Evolutionary conservation across 441 rosid genomes (phyloP).

Genomic region (Biscutella auriculata): DNA sequence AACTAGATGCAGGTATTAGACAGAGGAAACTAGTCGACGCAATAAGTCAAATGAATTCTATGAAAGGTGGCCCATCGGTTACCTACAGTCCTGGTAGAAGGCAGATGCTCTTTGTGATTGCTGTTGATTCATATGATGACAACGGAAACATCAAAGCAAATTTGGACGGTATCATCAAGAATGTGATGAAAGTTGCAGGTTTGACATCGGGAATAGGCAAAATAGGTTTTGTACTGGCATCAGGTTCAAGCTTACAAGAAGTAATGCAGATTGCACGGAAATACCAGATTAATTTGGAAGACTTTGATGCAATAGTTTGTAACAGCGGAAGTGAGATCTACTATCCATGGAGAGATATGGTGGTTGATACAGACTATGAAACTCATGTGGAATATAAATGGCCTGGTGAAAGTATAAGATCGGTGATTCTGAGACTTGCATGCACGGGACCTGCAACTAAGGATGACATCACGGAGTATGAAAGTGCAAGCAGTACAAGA

Average conservation of each 20-base stretch:
- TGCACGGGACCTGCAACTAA: slow-evolving; percentile 41
- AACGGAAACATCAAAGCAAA: slow-evolving; percentile 33
- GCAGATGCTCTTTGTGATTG: slow-evolving; percentile 62
- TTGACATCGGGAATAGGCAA: slow-evolving; percentile 33
- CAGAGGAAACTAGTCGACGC: slow-evolving; percentile 73
- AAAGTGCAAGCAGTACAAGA: slow-evolving; percentile 41
- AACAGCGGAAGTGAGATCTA: slow-evolving; percentile 73
- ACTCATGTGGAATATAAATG: slow-evolving; percentile 74
- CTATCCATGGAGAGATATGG: slow-evolving; percentile 76
- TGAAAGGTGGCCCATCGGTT: slow-evolving; percentile 28
- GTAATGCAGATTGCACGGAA: slow-evolving; percentile 39
- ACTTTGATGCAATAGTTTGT: slow-evolving; percentile 74
- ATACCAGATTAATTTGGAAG: slow-evolving; percentile 47
- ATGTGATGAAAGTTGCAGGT: slow-evolving; percentile 53
- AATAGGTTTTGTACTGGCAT: slow-evolving; percentile 53
- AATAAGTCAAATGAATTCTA: slow-evolving; percentile 42
- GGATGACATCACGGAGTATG: slow-evolving; percentile 37
- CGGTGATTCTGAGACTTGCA: slow-evolving; percentile 42
- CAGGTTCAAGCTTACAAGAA: slow-evolving; percentile 59
- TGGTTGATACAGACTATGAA: slow-evolving; percentile 55
- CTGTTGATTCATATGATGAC: slow-evolving; percentile 46
- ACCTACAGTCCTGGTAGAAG: slow-evolving; percentile 61
- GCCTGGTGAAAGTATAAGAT: slow-evolving; percentile 69
- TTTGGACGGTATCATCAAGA: slow-evolving; percentile 42
- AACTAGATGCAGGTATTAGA: slow-evolving; percentile 54